Evolutionary conservation across 768 basidiomycete genomes (phyloP), one percentile per base, ranked within the genome.

Genomic region (Boletus subparvulus): DNA sequence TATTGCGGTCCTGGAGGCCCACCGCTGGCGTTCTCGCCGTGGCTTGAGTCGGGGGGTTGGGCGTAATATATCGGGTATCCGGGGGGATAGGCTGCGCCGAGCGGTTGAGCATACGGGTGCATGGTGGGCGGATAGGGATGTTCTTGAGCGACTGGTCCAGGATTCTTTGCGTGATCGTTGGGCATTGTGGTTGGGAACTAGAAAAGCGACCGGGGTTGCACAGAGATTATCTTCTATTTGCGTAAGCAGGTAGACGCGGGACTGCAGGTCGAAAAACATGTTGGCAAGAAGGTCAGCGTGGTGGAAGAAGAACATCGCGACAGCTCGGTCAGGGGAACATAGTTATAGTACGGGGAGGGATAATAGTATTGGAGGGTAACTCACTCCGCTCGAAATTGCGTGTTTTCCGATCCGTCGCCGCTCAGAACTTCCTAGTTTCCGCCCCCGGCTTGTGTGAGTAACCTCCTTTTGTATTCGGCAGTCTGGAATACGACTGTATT

Each of bases 351-450:
- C 12, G 19, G 47, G 55, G 55, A 58, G 42, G 24, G 35, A 21
- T 21, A 21, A 21, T 35, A 24, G 14, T 26, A 53, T 11, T 49
- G 39, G 45, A 44, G 19, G 49, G 39, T 13, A 58, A 73, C 70
- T 71, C 70, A 72, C 70, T 72, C 70, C 70, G 70, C 70, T 64
- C 72, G 62, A 72, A 72, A 72, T 67, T 68, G 72, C 72, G 62
- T 52, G 58, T 59, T 70, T 70, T 73, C 70, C 69, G 69, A 71
- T 71, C 62, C 63, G 70, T 65, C 70, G 72, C 72, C 72, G 70
- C 70, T 72, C 70, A 70, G 70, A 72, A 72, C 64, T 63, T 33
- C 46, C 45, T 43, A 37, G 49, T 48, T 54, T 63, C 60, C 59
- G 47, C 53, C 48, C 45, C 48, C 61, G 52, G 62, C 63, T 56